These are phyloP conservation scores for Bacidia rubella DNA, from an alignment of 495 filamentous ascomycete genomes.

Conservation along the genomic window DNA sequence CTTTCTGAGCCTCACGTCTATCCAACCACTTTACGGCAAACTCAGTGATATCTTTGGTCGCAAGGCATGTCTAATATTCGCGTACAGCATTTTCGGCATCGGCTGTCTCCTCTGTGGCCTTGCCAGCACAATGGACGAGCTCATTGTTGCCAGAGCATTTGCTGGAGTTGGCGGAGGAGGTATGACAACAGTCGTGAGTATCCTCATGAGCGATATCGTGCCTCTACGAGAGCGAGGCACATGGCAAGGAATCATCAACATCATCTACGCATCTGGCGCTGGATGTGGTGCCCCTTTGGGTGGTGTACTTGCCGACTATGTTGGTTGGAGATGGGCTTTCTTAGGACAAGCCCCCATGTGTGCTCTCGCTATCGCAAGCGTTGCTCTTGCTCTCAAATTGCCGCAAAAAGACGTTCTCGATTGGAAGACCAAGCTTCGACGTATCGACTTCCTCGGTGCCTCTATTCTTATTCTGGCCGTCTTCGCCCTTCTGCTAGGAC, in stretches of 20 bases:
- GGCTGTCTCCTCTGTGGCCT: slow-evolving; percentile 19
- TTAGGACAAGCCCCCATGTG: slow-evolving; percentile 58
- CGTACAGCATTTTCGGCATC: slow-evolving; percentile 14
- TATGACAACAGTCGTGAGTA: slow-evolving; percentile 69
- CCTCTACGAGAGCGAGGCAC: slow-evolving; percentile 62
- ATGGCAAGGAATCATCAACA: slow-evolving; percentile 72
- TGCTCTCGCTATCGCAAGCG: slow-evolving; percentile 49
- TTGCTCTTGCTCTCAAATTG: slow-evolving; percentile 48
- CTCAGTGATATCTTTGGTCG: slow-evolving; percentile 19
- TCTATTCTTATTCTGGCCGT: slow-evolving; percentile 57
- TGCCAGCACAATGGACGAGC: slow-evolving; percentile 17
- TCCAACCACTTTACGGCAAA: slow-evolving; percentile 18
- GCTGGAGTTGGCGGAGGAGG: slow-evolving; percentile 74
- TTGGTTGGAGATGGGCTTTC: slow-evolving; percentile 52
- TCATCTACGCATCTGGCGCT: slow-evolving; percentile 31
- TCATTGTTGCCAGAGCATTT: slow-evolving; percentile 41
- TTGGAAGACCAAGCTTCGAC: slow-evolving; percentile 52
- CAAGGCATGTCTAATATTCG: slow-evolving; percentile 15
- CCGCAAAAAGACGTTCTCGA: slow-evolving; percentile 40
- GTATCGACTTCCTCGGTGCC: slow-evolving; percentile 71
- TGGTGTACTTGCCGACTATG: slow-evolving; percentile 6
- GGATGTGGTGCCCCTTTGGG: slow-evolving; percentile 62
- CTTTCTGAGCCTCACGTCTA: slow-evolving; percentile 15
- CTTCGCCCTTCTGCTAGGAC: slow-evolving; percentile 55
- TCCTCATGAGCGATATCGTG: slow-evolving; percentile 67